A percentile compares a stretch with the other conserved stretches of the same genome.
phyloP scores from a whole-genome alignment of 257 asterid species.

The Lavandula angustifolia region DNA sequence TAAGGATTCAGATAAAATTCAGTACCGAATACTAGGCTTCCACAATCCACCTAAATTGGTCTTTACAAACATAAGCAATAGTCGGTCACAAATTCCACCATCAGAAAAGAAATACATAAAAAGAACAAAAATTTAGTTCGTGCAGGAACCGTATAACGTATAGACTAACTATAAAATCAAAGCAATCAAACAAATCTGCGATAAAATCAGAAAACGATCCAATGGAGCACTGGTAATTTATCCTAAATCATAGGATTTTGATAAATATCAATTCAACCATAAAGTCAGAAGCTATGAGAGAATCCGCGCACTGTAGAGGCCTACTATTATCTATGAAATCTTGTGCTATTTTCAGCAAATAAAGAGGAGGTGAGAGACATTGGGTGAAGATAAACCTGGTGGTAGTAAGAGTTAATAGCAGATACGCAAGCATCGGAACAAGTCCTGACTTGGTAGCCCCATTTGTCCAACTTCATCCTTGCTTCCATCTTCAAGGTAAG shows the following conservation, averaged over 20 bases:
- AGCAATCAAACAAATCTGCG: too few relatives aligned
- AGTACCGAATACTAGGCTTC: neutral
- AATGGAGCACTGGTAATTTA: too few relatives aligned
- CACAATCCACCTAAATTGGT: slow-evolving; percentile 9
- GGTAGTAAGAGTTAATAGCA: slow-evolving; percentile 78
- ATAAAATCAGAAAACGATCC: neutral
- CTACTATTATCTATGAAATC: neutral
- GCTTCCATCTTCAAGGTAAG: slow-evolving; percentile 36
- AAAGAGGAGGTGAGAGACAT: neutral
- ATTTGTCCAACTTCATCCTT: slow-evolving; percentile 54
- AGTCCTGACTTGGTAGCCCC: slow-evolving; percentile 86
- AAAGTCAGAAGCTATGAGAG: neutral
- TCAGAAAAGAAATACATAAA: neutral
- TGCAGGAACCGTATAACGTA: neutral
- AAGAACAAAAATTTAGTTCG: neutral
- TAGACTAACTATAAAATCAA: neutral
- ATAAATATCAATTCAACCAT: neutral
- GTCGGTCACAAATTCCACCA: slow-evolving; percentile 11
- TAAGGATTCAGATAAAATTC: slow-evolving; percentile 6
- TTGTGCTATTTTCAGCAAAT: neutral
- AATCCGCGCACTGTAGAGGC: too few relatives aligned
- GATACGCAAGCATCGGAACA: slow-evolving; percentile 69
- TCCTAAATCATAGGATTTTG: too few relatives aligned
- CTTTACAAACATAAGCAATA: neutral
- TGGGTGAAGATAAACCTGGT: slow-evolving; percentile 46